Evolutionary conservation across 2,329 filamentous ascomycete genomes (phyloP), one percentile per base, ranked within the genome.

Genomic region (Aspergillus chevalieri): DNA sequence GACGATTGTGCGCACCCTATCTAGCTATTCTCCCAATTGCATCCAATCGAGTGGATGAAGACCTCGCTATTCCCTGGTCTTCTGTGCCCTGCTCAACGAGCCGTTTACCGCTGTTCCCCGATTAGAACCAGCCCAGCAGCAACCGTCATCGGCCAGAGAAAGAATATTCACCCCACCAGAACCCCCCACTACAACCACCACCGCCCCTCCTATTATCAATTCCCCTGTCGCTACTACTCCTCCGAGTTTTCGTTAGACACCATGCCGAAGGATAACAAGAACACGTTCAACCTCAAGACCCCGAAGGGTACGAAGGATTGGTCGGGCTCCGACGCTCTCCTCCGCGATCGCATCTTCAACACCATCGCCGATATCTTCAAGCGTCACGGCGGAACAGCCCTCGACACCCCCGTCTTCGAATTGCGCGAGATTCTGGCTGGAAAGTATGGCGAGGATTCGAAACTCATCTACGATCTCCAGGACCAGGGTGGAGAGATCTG

Each of bases 261-360:
- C 24, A 49, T 50, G 47, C 50, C 49, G 44, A 56, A 59, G 48
- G 66, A 55, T 34, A 54, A 71, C 22, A 75, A 75, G 63, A 51
- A 62, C 26, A 57, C 66, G 47, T 84, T 86, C 71, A 82, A 84
- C 71, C 79, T 94, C 67, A 95, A 95, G 78, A 88, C 86, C 64
- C 88, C 89, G 54, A 95, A 95, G 79, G 89, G 90, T 59, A 95
- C 89, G 57, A 87, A 89, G 67, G 90, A 95, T 69, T 95, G 85
- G 86, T 79, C 83, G 64, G 86, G 85, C 59, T 80, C 80, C 70
- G 85, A 90, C 66, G 87, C 90, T 78, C 80, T 89, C 64, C 83
- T 92, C 63, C 83, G 87, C 60, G 86, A 91, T 70, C 82, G 84
- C 66, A 90, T 92, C 73, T 91, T 89, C 70, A 78, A 73, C 64